phyloP scores from a whole-genome alignment of 2,329 filamentous ascomycete genomes.

The Aspergillus sp. region DNA sequence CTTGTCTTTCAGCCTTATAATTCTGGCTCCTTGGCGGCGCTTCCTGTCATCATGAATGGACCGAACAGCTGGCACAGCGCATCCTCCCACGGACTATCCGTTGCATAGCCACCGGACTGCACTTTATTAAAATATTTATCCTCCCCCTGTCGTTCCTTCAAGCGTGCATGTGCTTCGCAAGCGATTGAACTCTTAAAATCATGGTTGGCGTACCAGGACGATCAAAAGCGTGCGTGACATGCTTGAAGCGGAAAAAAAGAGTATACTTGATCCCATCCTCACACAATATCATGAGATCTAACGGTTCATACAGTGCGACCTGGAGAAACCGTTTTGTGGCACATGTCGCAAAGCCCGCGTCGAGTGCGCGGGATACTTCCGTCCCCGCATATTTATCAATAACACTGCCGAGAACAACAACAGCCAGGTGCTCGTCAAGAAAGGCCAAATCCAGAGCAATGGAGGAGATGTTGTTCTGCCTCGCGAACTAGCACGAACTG shows the following conservation, averaged over 20 bases:
- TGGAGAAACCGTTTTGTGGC: slow-evolving; percentile 7
- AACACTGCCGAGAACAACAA: slow-evolving; percentile 5
- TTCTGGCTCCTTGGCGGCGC: neutral
- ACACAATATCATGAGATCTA: neutral
- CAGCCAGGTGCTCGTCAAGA: neutral
- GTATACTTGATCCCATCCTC: neutral
- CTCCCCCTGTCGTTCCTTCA: no score
- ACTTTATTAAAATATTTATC: neutral
- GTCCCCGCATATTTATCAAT: slow-evolving; percentile 12
- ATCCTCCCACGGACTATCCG: neutral
- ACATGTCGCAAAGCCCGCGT: slow-evolving; percentile 11
- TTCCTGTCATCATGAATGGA: neutral
- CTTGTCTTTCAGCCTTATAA: slow-evolving; percentile 1
- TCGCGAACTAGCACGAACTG: neutral
- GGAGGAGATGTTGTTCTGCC: neutral
- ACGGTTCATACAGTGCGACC: neutral
- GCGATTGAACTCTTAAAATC: neutral
- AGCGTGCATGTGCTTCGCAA: neutral
- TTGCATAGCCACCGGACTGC: neutral
- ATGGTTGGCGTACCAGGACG: slow-evolving; percentile 14
- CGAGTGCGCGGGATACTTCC: slow-evolving; percentile 9
- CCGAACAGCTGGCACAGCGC: neutral
- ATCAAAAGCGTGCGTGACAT: slow-evolving; percentile 11
- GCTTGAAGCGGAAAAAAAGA: slow-evolving; percentile 9
- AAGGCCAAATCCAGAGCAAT: neutral